These are phyloP conservation scores for Ceratocystis harringtonii DNA, from an alignment of 2,329 filamentous ascomycete species.

Conservation along the genomic window DNA sequence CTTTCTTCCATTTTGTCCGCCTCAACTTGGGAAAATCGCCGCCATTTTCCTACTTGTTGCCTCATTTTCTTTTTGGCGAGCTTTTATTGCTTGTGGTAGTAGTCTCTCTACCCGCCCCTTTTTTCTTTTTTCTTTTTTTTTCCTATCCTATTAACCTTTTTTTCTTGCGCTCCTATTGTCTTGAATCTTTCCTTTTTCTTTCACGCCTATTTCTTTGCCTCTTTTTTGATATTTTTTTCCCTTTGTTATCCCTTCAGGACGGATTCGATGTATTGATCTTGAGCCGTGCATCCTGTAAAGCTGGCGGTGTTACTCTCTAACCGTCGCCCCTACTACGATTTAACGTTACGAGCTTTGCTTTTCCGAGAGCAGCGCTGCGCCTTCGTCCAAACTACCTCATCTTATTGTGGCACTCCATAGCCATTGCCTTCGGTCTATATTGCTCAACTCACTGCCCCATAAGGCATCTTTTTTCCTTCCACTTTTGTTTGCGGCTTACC, in stretches of 20 bases:
- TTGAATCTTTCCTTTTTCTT: neutral
- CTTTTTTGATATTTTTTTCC: neutral
- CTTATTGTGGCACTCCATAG: conserved; percentile 4
- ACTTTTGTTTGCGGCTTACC: neutral
- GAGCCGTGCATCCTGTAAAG: neutral
- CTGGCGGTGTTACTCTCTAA: neutral
- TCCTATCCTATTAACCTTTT: neutral
- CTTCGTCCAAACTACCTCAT: conserved; percentile 8
- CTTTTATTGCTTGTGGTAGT: neutral
- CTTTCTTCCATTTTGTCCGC: neutral
- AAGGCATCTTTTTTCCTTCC: neutral
- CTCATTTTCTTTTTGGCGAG: neutral
- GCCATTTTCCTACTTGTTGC: conserved; percentile 2
- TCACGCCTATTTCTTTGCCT: neutral
- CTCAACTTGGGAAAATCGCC: neutral
- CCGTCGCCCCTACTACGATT: conserved; percentile 4
- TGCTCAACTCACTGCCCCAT: conserved; percentile 7
- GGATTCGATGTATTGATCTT: conserved; percentile 2
- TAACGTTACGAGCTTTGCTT: conserved; percentile 5
- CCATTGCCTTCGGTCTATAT: conserved; percentile 7
- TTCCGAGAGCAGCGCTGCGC: conserved; percentile 6
- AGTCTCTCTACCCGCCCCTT: neutral
- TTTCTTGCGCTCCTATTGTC: neutral
- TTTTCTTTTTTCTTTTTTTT: neutral
- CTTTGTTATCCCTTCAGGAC: conserved; percentile 4